Evolutionary conservation across 2,329 filamentous ascomycete species (phyloP), one percentile per base, ranked within the genome.

Genomic region (Balansia obtecta): DNA sequence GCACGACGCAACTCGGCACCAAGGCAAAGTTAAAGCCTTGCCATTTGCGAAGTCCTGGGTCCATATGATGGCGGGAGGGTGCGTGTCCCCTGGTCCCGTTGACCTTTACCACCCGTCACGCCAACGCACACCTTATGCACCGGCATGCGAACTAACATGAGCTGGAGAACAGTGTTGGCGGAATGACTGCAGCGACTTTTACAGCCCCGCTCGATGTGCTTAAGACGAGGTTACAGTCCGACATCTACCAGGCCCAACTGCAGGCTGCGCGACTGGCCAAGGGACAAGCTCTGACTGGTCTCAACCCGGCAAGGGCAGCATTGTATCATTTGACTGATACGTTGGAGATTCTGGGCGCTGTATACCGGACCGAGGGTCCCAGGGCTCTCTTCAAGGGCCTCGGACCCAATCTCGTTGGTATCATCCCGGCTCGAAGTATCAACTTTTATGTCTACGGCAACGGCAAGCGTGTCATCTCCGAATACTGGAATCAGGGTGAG

Each of bases 371-470:
- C 18, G 91, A 96, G 65, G 91, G 91, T 20, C 85, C 83, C 72
- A 80, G 88, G 48, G 90, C 88, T 11, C 75, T 97, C 4, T 97
- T 96, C 75, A 95, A 95, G 65, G 91, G 91, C 20, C 76, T 97
- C 3, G 90, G 89, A 0, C 90, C 91, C 1, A 96, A 95, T 65
- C 74, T 96, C 8, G 76, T 93, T 8, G 90, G 91, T 51, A 89
- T 95, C 2, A 85, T 96, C 9, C 90, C 90, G 1, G 90, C 90
- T 16, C 77, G 89, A 53, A 84, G 86, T 48, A 96, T 96, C 68
- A 95, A 94, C 67, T 97, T 97, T 66, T 95, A 84, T 70, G 83
- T 88, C 13, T 95, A 96, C 64, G 88, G 88, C 47, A 97, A 95
- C 63, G 85, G 88, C 57, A 97, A 97, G 71, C 77, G 85, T 33